phyloP scores from a whole-genome alignment of 2,329 filamentous ascomycete genomes.

The Stachybotrys chlorohalonatus region DNA sequence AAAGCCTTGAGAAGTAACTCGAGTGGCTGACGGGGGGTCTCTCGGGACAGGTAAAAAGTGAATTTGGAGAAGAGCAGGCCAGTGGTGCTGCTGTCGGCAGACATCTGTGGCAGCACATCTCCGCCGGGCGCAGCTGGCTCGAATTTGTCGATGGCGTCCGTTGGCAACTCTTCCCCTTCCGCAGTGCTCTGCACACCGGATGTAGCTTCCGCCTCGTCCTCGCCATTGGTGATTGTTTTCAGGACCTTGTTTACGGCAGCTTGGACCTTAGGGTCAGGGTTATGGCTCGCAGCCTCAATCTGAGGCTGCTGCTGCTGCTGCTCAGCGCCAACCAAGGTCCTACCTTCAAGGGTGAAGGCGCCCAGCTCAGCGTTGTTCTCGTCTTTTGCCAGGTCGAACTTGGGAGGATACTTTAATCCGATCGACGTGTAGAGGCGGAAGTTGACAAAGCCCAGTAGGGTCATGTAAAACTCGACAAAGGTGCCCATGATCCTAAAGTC shows the following conservation, averaged over 20 bases:
- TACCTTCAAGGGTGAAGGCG: constrained; percentile 81
- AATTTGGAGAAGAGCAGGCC: constrained; percentile 76
- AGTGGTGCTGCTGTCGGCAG: constrained; percentile 54
- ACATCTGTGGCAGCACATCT: constrained; percentile 77
- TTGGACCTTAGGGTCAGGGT: constrained; percentile 53
- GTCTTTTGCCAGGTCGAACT: constrained; percentile 80
- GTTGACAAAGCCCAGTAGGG: constrained; percentile 90
- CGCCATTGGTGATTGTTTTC: constrained; percentile 50
- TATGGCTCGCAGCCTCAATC: constrained; percentile 35
- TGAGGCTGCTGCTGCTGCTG: constrained; percentile 43
- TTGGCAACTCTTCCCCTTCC: constrained; percentile 39
- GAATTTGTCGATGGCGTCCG: constrained; percentile 79
- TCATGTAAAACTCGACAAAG: constrained; percentile 98
- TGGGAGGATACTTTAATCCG: constrained; percentile 90
- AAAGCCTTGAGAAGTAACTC: constrained; percentile 93
- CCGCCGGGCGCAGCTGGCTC: constrained; percentile 75
- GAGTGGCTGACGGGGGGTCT: constrained; percentile 80
- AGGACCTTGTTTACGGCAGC: constrained; percentile 61
- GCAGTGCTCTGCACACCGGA: constrained; percentile 22
- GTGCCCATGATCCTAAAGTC: constrained; percentile 99
- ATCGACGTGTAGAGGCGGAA: constrained; percentile 87
- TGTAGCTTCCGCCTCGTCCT: constrained; percentile 28
- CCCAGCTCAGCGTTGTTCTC: constrained; percentile 83
- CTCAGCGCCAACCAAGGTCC: constrained; percentile 48
- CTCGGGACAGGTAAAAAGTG: constrained; percentile 87